phyloP scores from a whole-genome alignment of 75 land plant species.

The Pinus taeda region DNA sequence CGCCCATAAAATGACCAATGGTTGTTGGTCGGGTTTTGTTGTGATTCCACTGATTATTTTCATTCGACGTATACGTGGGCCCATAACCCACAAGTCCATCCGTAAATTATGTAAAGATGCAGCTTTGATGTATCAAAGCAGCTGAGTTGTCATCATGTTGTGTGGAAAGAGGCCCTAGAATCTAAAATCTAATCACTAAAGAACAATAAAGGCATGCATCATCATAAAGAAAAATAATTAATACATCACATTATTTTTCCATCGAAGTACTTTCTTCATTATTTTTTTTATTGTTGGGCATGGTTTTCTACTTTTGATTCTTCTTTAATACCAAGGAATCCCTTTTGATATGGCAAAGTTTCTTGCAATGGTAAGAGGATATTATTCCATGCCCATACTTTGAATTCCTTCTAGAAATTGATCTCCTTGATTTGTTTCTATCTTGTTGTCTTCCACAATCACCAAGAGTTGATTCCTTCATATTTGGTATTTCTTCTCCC shows the following conservation, averaged over 20 bases:
- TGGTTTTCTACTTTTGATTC: not conserved
- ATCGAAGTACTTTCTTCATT: not conserved
- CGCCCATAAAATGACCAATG: too few relatives aligned
- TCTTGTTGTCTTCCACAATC: too few relatives aligned
- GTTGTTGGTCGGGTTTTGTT: too few relatives aligned
- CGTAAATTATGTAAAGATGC: too few relatives aligned
- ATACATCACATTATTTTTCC: not conserved
- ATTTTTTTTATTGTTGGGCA: not conserved
- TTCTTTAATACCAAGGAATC: not conserved
- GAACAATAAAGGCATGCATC: not conserved
- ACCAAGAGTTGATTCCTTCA: too few relatives aligned
- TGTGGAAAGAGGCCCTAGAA: not conserved
- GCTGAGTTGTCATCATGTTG: too few relatives aligned
- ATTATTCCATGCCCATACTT: not conserved
- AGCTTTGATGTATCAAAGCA: too few relatives aligned
- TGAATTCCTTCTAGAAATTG: not conserved
- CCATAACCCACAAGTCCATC: too few relatives aligned
- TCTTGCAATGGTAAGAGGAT: not conserved
- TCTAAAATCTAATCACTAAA: not conserved
- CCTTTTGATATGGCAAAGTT: not conserved
- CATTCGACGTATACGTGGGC: too few relatives aligned
- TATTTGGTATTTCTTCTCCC: too few relatives aligned
- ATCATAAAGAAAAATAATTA: not conserved
- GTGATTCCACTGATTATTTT: too few relatives aligned
- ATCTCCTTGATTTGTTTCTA: too few relatives aligned